A percentile compares a stretch with the other conserved stretches of the same genome.
These are phyloP conservation scores for Erodium moschatum DNA, from an alignment of 441 rosid genomes.

Conservation along the genomic window DNA sequence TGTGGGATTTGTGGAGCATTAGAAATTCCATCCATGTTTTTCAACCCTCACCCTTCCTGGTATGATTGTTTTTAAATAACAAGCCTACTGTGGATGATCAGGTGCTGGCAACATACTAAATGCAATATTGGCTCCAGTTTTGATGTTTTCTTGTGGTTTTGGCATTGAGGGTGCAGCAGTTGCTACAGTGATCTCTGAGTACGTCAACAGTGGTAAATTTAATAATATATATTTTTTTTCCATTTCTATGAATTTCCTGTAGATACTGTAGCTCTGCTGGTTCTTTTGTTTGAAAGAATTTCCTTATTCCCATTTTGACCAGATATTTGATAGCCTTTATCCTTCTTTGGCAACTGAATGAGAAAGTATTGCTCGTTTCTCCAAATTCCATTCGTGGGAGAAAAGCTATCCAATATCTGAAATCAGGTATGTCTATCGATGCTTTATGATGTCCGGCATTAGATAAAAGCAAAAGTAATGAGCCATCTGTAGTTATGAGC, in stretches of 20 bases:
- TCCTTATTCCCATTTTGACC: conserved; percentile 19
- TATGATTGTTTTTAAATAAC: not conserved
- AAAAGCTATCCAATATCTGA: conserved; percentile 51
- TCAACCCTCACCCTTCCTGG: not conserved
- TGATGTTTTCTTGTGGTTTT: conserved; percentile 58
- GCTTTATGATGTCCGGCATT: not conserved
- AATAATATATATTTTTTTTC: conserved; percentile 20
- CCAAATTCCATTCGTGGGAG: conserved; percentile 52
- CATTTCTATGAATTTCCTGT: conserved; percentile 17
- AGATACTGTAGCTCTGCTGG: conserved; percentile 1
- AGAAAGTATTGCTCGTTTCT: conserved; percentile 54
- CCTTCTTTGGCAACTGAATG: conserved; percentile 76
- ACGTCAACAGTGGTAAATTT: conserved; percentile 67
- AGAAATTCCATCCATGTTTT: not conserved
- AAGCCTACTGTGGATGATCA: conserved; percentile 30
- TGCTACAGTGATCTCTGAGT: conserved; percentile 95
- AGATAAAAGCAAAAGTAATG: not conserved
- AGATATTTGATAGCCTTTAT: conserved; percentile 78
- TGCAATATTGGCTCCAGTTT: conserved; percentile 63
- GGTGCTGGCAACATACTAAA: conserved; percentile 76
- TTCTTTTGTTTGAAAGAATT: conserved; percentile 12
- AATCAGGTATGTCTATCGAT: conserved; percentile 49
- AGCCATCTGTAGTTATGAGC: not conserved
- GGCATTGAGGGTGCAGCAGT: conserved; percentile 83
- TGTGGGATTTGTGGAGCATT: no score